Conservation (phyloP, 2,329 filamentous ascomycete species). For the Fusarium sp. region DNA sequence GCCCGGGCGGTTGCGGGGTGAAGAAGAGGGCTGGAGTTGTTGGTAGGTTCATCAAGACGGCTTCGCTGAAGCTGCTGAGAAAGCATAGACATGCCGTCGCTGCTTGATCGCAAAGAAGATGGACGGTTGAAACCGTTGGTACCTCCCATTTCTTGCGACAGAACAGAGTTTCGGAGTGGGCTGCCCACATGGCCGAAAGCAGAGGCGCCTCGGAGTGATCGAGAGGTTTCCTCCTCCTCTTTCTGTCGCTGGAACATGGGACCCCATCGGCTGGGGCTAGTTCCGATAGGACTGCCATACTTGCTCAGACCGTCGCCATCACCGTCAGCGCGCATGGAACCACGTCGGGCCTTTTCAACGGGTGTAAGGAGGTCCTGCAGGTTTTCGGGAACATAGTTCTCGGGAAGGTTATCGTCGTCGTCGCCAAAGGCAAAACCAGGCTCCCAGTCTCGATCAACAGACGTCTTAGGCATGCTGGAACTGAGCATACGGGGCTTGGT, state of each 20-base stretch:
- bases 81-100: constrained; percentile 68
- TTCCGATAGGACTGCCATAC: constrained; percentile 70
- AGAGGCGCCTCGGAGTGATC: constrained; percentile 57
- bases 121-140: constrained; percentile 56
- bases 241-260: constrained; percentile 70
- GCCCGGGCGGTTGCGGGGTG: constrained; percentile 60
- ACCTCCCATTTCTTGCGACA: constrained; percentile 65
- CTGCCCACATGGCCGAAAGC: constrained; percentile 75
- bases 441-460: constrained; percentile 73
- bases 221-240: constrained; percentile 65
- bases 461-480: constrained; percentile 75
- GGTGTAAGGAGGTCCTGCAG: constrained; percentile 75
- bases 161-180: constrained; percentile 71
- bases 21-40: constrained; percentile 61
- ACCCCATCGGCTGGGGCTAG: constrained; percentile 71
- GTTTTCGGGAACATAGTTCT: constrained; percentile 77
- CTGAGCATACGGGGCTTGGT: constrained; percentile 75
- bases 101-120: constrained; percentile 56
- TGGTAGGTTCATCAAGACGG: constrained; percentile 62
- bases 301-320: constrained; percentile 66
- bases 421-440: constrained; percentile 79
- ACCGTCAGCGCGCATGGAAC: constrained; percentile 69
- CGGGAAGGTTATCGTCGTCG: constrained; percentile 70
- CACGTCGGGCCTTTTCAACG: constrained; percentile 73
- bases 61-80: constrained; percentile 73